Percentiles rank a stretch among this genome's conserved stretches.
These are phyloP conservation scores for Pistacia integerrima DNA, from an alignment of 345 rosid genomes.

Conservation along the genomic window DNA sequence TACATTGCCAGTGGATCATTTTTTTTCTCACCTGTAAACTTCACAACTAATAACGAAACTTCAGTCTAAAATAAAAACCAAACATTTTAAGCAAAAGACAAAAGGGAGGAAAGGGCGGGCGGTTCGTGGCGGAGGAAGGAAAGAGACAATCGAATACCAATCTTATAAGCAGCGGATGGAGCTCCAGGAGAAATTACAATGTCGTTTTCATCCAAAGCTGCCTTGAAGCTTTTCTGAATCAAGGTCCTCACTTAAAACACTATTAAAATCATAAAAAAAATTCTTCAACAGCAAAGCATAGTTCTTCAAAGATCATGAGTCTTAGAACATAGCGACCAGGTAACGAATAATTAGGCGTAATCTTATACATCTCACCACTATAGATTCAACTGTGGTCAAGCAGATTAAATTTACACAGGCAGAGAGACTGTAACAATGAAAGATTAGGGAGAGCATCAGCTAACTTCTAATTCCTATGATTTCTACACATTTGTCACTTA, in stretches of 20 bases:
- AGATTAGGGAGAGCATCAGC: background rate
- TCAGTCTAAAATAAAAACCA: background rate
- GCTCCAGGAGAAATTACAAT: constrained; percentile 91
- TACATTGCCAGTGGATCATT: constrained; percentile 93
- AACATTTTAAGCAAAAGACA: background rate
- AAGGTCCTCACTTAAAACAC: constrained; percentile 75
- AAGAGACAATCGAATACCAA: constrained; percentile 45
- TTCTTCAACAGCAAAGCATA: constrained; percentile 20
- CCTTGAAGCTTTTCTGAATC: constrained; percentile 66
- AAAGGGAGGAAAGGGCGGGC: background rate
- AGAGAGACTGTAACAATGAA: background rate
- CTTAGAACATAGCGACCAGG: background rate
- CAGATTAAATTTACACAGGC: background rate
- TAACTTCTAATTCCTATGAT: background rate
- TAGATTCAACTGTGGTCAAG: background rate
- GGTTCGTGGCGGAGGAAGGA: background rate
- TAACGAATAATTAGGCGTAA: background rate
- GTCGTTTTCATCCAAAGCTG: constrained; percentile 71
- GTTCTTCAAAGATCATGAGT: background rate
- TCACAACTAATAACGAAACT: constrained; percentile 8
- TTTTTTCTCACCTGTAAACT: constrained; percentile 75
- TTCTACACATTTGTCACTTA: background rate
- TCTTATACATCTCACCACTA: background rate
- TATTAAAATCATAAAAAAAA: constrained; percentile 21
- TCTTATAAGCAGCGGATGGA: constrained; percentile 87